Evolutionary conservation across 1,139 yeast species (phyloP).

Genomic region (Torulaspora globosa): DNA sequence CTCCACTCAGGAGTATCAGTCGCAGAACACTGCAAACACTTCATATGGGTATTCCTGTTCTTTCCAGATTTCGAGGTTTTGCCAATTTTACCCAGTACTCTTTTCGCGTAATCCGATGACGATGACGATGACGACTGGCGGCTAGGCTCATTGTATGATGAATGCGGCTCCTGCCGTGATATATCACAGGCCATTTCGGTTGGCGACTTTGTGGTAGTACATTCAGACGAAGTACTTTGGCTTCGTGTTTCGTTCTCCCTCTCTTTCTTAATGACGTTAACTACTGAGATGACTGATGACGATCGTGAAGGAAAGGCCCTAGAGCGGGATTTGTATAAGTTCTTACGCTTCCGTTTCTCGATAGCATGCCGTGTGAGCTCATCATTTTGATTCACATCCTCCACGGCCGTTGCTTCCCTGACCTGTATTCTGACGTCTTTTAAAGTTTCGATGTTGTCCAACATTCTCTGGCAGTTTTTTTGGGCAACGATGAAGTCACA

Average conservation of each 20-base stretch:
- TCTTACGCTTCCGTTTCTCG: conserved; percentile 3
- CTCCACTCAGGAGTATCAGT: conserved; percentile 90
- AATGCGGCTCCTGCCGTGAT: not conserved
- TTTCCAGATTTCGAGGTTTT: conserved; percentile 18
- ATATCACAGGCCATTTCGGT: conserved; percentile 3
- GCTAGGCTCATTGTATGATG: not conserved
- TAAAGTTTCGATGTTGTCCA: conserved; percentile 12
- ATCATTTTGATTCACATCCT: not conserved
- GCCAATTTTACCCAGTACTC: conserved; percentile 10
- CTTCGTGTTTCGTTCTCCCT: conserved; percentile 4
- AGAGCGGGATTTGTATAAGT: conserved; percentile 3
- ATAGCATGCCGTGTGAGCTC: not conserved
- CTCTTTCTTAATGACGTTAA: conserved; percentile 8
- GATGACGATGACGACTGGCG: not conserved
- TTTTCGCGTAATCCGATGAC: conserved; percentile 4
- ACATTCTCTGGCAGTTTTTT: conserved; percentile 15
- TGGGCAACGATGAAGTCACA: conserved; percentile 17
- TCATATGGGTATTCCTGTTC: conserved; percentile 18
- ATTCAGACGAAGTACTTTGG: conserved; percentile 10
- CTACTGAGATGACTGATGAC: conserved; percentile 12
- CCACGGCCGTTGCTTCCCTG: conserved; percentile 6
- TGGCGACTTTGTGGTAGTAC: conserved; percentile 12
- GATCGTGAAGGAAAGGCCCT: conserved; percentile 7
- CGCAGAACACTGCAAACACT: conserved; percentile 70
- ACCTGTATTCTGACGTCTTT: conserved; percentile 12